Base-by-base conservation (phyloP, 306 rosid genomes). In the Begonia masoniana region DNA sequence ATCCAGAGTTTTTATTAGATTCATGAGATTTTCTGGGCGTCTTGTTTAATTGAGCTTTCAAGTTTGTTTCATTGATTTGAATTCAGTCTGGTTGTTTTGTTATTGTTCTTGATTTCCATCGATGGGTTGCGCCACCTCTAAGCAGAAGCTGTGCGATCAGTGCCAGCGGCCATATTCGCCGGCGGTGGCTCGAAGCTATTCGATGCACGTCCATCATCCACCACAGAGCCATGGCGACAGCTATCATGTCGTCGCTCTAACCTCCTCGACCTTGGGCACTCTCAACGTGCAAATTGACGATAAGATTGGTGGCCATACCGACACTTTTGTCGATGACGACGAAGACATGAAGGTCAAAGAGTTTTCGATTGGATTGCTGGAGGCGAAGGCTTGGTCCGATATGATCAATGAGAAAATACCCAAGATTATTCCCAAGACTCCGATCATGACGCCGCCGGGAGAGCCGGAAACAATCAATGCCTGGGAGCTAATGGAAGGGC, bases 401-500 rank as follows among this genome's bases (percentile, higher is more conserved):
- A 71, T 81, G 82, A 81, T 92, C 64, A 79, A 75, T 39, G 64
- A 77, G 13, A 86, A 75, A 62, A 65, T 86, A 35, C 87, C 95
- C 17, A 86, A 83, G 62, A 5, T 62, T 0, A 48, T 61, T 3
- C 68, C 75, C 2, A 81, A 52, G 61, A 81, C 83, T 12, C 83
- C 96, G 50, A 63, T 46, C 54, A 57, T 73, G 67, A 79, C 88
- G 41, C 88, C 96, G 15, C 76, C 93, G 1, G 84, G 93, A 15
- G 99, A 86, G 74, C 77, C 86, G 7, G 99, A 91, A 73, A 77
- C 74, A n/a, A 91, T 91, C 71, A 76, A 92, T 57, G 59, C 75
- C 16, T 86, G 99, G 96, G 96, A 92, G 67, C 61, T 92, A 8
- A 86, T 86, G 99, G 99, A 79, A 72, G 99, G 99, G 1, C 94